A percentile compares a stretch with the other conserved stretches of the same genome.
Conservation (phyloP, 345 rosid species). For the Turnera subulata region DNA sequence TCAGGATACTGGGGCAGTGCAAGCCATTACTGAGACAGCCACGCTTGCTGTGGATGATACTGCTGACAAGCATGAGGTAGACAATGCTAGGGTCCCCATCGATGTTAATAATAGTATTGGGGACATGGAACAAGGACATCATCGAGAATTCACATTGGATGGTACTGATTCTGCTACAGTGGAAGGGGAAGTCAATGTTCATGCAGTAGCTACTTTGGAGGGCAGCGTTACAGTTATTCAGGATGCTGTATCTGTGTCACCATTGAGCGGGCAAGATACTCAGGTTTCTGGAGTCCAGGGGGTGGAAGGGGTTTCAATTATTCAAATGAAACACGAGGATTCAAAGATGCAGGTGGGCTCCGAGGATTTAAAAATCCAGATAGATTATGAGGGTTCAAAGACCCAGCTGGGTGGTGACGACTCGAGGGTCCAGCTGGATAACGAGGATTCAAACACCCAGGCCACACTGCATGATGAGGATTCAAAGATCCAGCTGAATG, state of each 20-base stretch:
- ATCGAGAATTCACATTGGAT: slow-evolving; percentile 12
- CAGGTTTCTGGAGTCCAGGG: slow-evolving; percentile 25
- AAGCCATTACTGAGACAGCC: slow-evolving; percentile 24
- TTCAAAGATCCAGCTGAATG: slow-evolving; percentile 6
- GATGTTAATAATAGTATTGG: slow-evolving; percentile 36
- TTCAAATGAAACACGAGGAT: too few relatives aligned
- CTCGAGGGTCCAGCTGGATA: neutral
- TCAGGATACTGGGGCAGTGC: slow-evolving; percentile 22
- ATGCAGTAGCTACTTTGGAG: slow-evolving; percentile 16
- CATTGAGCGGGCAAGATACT: slow-evolving; percentile 29
- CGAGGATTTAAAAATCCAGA: neutral
- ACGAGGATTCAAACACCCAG: neutral
- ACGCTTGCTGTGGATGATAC: slow-evolving; percentile 11
- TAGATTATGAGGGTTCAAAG: neutral
- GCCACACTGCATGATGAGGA: neutral
- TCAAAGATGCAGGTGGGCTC: neutral
- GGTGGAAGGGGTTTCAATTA: slow-evolving; percentile 4
- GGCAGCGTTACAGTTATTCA: slow-evolving; percentile 21
- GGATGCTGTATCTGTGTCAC: slow-evolving; percentile 31
- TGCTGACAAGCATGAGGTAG: slow-evolving; percentile 24
- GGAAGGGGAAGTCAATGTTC: slow-evolving; percentile 24
- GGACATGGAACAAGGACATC: slow-evolving; percentile 24
- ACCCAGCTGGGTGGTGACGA: neutral
- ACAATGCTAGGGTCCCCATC: slow-evolving; percentile 37
- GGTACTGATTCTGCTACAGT: slow-evolving; percentile 13